phyloP scores from a whole-genome alignment of 1,139 yeast species.

The Candida smagusa region DNA sequence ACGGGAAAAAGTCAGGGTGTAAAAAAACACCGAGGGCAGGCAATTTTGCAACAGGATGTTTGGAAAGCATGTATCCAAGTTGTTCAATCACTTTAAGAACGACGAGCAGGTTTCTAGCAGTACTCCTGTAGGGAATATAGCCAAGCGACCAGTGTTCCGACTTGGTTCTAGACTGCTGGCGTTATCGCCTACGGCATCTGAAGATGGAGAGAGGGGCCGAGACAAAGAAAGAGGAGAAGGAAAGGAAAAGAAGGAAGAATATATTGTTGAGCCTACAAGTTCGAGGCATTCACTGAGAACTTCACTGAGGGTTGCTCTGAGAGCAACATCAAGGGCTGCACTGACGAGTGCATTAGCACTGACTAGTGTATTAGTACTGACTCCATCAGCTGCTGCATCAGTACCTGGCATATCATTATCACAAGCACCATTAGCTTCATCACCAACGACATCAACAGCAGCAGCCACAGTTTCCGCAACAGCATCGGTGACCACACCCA shows the following conservation, averaged over 20 bases:
- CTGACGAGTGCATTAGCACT: neutral
- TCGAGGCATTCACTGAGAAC: neutral
- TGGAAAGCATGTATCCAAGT: slow-evolving; percentile 45
- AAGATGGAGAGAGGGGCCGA: neutral
- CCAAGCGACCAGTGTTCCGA: slow-evolving; percentile 17
- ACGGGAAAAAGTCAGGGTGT: neutral
- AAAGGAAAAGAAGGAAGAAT: too few species aligned
- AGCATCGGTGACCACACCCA: slow-evolving; percentile 8
- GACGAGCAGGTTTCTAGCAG: slow-evolving; percentile 28
- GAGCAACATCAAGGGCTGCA: neutral
- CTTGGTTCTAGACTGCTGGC: slow-evolving; percentile 38
- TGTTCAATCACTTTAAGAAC: slow-evolving; percentile 22
- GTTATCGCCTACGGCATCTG: slow-evolving; percentile 29
- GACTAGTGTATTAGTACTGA: too few species aligned
- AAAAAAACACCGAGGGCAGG: neutral
- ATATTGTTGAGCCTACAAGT: too few species aligned
- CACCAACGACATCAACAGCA: slow-evolving; percentile 16
- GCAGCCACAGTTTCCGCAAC: slow-evolving; percentile 12
- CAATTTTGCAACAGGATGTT: slow-evolving; percentile 28
- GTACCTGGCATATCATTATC: slow-evolving; percentile 3
- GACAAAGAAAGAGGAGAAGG: too few species aligned
- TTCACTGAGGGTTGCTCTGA: slow-evolving; percentile 1
- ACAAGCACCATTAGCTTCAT: slow-evolving; percentile 16
- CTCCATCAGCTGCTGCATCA: too few species aligned
- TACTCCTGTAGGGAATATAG: slow-evolving; percentile 11